These are phyloP conservation scores for Recurvomyces mirabilis DNA, from an alignment of 495 filamentous ascomycete species.

Conservation along the genomic window DNA sequence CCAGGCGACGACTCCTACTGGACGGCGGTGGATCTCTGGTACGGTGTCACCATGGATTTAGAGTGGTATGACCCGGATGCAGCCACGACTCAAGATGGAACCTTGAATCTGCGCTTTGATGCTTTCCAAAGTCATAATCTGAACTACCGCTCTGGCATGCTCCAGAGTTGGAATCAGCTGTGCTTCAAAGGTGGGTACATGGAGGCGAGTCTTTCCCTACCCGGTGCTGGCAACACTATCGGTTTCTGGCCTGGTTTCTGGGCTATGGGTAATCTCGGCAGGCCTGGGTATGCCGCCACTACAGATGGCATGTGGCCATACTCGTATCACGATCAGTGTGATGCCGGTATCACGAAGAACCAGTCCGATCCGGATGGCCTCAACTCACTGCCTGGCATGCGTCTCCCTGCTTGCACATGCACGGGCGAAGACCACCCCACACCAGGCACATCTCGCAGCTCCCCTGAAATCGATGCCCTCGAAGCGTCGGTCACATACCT, in stretches of 20 bases:
- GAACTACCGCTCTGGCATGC: conserved; percentile 28
- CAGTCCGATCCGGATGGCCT: conserved; percentile 27
- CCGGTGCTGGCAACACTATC: conserved; percentile 22
- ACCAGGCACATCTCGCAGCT: conserved; percentile 24
- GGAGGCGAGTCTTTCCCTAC: conserved; percentile 27
- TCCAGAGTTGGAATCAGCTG: conserved; percentile 29
- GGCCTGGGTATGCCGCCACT: conserved; percentile 22
- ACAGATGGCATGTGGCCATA: conserved; percentile 29
- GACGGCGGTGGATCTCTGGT: conserved; percentile 26
- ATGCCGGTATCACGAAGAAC: conserved; percentile 28
- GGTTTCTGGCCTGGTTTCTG: conserved; percentile 30
- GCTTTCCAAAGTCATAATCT: conserved; percentile 24
- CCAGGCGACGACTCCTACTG: conserved; percentile 27
- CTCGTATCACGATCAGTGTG: conserved; percentile 25
- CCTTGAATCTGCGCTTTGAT: conserved; percentile 25
- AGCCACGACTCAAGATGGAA: conserved; percentile 23
- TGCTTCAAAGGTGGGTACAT: conserved; percentile 29
- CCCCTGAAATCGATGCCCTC: conserved; percentile 29
- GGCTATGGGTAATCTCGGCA: conserved; percentile 27
- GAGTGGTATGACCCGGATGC: conserved; percentile 32
- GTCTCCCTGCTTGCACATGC: conserved; percentile 28
- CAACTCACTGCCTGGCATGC: conserved; percentile 24
- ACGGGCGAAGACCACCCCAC: conserved; percentile 26
- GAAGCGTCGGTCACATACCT: conserved; percentile 23
- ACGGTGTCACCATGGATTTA: conserved; percentile 27